Conservation (phyloP, 2,329 filamentous ascomycete species). For the Corniculantispora saksenae region DNA sequence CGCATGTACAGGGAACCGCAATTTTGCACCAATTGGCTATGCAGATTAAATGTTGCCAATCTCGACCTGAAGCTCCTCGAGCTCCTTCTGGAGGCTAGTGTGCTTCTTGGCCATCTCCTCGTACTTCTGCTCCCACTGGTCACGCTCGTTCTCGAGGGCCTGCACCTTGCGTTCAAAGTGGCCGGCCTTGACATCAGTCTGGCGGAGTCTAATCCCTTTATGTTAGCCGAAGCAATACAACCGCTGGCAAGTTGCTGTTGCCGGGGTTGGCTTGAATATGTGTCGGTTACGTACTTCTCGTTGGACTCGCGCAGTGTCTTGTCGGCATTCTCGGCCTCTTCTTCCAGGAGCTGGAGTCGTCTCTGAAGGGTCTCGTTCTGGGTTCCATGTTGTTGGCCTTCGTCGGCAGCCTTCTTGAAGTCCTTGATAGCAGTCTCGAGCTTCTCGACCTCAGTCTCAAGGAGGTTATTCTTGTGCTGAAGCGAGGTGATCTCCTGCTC, state of each 20-base stretch:
- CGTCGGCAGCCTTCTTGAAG: constrained; percentile 81
- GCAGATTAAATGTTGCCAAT: constrained; percentile 83
- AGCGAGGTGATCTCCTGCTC: constrained; percentile 98
- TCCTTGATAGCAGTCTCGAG: constrained; percentile 81
- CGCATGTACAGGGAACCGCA: constrained; percentile 13
- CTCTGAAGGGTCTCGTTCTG: constrained; percentile 91
- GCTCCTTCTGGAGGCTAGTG: constrained; percentile 78
- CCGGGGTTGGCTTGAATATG: not conserved
- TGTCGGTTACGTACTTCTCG: constrained; percentile 78
- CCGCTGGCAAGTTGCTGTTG: not conserved
- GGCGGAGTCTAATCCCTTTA: constrained; percentile 71
- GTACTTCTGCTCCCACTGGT: constrained; percentile 97
- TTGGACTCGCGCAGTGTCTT: constrained; percentile 96
- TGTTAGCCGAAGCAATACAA: constrained; percentile 3
- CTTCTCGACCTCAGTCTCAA: constrained; percentile 91
- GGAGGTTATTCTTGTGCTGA: constrained; percentile 89
- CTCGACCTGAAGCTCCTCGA: constrained; percentile 86
- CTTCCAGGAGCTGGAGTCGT: constrained; percentile 92
- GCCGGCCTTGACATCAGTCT: constrained; percentile 98
- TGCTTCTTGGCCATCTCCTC: constrained; percentile 97
- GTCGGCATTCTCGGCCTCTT: constrained; percentile 95
- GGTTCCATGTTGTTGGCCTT: constrained; percentile 78
- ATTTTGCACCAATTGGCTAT: constrained; percentile 5
- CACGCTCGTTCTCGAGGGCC: constrained; percentile 86
- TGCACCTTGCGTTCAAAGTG: constrained; percentile 99